Evolutionary conservation across 441 rosid genomes (phyloP), one percentile per base, ranked within the genome.

Genomic region (Aquilaria agallochum): DNA sequence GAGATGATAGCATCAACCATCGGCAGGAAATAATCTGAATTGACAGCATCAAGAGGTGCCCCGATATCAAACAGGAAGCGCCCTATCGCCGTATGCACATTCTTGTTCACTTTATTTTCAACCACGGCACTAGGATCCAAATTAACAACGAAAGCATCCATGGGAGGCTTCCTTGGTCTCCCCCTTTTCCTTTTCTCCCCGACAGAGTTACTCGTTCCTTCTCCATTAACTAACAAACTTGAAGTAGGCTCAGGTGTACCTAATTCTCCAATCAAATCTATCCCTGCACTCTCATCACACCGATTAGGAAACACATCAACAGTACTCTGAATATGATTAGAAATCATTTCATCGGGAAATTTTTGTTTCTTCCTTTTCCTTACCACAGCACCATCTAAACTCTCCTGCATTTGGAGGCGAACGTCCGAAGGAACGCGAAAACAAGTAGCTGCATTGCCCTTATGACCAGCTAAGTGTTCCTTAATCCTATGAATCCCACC

Each of bases 401-500:
- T 79, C 53, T 86, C 82, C 62, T 73, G 85, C 90, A 95, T 81
- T 65, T 64, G 63, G 5, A 59, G 54, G 32, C 88, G 82, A 57
- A 95, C 90, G 53, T 89, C 87, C 0, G 79, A 58, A 2, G 98
- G 92, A 56, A 85, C 96, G 46, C 66, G 83, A 30, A 68, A 72
- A 67, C 99, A 95, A 63, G 84, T 78, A 3, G 92, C 80, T 0
- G 95, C 96, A 62, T 86, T 83, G 4, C 98, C 97, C 53, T 90
- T 92, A 9, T 87, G 86, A 64, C 95, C 90, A 0, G 99, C 96
- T 64, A 95, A 92, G 74, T 95, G 98, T 66, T 95, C 98, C 72
- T 95, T 95, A 57, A 95, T 88, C 72, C 99, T 84, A 56, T 87
- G 86, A 80, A 95, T 95, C 9, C 98, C 98, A 53, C 98, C 99